phyloP scores from a whole-genome alignment of 2,329 filamentous ascomycete species.

The Colletotrichum sp. region DNA sequence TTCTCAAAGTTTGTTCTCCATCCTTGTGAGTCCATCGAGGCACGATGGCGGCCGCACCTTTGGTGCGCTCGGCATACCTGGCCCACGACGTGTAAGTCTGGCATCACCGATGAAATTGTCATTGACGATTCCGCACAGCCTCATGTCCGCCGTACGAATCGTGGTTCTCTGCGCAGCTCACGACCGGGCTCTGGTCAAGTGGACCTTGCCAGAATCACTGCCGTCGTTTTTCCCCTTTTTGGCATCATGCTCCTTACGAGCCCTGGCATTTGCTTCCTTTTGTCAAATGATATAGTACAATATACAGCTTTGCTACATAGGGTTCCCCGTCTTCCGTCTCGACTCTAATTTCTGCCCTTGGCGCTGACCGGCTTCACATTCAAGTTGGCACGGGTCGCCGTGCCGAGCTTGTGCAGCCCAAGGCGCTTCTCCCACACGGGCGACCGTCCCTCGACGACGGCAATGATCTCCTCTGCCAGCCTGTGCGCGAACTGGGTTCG shows the following conservation, averaged over 20 bases:
- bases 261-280: background rate
- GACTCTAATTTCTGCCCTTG: background rate
- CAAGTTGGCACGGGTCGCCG: slow-evolving; percentile 78
- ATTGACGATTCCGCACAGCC: background rate
- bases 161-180: background rate
- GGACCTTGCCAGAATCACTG: background rate
- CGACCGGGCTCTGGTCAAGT: background rate
- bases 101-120: background rate
- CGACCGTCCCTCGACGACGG: slow-evolving; percentile 86
- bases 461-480: slow-evolving; percentile 85
- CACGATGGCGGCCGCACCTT: background rate
- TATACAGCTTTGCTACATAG: slow-evolving; percentile 19
- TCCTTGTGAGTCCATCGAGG: background rate
- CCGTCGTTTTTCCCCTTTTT: background rate
- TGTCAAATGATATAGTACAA: slow-evolving; percentile 20
- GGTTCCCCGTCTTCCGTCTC: background rate
- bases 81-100: background rate
- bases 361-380: slow-evolving; percentile 40
- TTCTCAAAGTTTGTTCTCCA: background rate
- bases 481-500: slow-evolving; percentile 75
- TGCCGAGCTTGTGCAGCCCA: slow-evolving; percentile 80
- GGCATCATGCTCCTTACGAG: slow-evolving; percentile 1
- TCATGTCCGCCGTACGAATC: background rate
- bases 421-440: slow-evolving; percentile 83
- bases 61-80: background rate